A percentile compares a stretch with the other conserved stretches of the same genome.
Evolutionary conservation across 2,329 filamentous ascomycete species (phyloP).

Genomic region (Fusarium incarnatum): DNA sequence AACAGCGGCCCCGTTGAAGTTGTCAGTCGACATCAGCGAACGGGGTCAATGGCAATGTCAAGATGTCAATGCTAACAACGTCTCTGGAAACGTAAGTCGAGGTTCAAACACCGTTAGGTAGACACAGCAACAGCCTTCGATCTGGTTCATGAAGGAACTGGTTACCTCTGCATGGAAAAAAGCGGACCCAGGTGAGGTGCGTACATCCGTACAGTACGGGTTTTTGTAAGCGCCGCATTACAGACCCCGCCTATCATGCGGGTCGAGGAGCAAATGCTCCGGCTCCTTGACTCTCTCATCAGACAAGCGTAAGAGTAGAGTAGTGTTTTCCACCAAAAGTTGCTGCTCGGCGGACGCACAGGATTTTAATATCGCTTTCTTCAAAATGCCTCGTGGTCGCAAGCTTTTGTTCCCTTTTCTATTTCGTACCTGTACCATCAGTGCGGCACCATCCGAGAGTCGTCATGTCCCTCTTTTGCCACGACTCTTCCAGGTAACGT

Average conservation of each 20-base stretch:
- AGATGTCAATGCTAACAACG: not conserved
- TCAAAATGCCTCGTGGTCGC: constrained; percentile 50
- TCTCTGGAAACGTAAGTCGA: not conserved
- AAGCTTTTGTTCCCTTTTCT: constrained; percentile 36
- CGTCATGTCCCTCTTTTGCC: constrained; percentile 43
- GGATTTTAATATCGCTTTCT: constrained; percentile 42
- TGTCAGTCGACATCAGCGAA: not conserved
- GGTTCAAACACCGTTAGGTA: constrained; percentile 1
- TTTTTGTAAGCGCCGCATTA: constrained; percentile 50
- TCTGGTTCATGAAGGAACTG: constrained; percentile 8
- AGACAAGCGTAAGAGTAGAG: constrained; percentile 38
- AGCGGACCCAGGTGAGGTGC: constrained; percentile 25
- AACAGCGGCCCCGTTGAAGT: constrained; percentile 10
- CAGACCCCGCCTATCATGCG: constrained; percentile 47
- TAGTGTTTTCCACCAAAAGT: constrained; percentile 44
- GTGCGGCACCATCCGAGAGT: constrained; percentile 36
- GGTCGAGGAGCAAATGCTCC: constrained; percentile 53
- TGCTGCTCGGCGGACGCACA: constrained; percentile 45
- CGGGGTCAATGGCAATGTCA: not conserved
- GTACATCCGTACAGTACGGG: constrained; percentile 23
- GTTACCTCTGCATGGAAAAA: constrained; percentile 25
- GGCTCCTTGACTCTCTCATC: constrained; percentile 43
- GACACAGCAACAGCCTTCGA: not conserved
- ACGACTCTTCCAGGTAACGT: constrained; percentile 43
- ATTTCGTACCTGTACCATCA: constrained; percentile 8